Base-by-base conservation (phyloP, 768 basidiomycete genomes). In the Cubamyces sp. region DNA sequence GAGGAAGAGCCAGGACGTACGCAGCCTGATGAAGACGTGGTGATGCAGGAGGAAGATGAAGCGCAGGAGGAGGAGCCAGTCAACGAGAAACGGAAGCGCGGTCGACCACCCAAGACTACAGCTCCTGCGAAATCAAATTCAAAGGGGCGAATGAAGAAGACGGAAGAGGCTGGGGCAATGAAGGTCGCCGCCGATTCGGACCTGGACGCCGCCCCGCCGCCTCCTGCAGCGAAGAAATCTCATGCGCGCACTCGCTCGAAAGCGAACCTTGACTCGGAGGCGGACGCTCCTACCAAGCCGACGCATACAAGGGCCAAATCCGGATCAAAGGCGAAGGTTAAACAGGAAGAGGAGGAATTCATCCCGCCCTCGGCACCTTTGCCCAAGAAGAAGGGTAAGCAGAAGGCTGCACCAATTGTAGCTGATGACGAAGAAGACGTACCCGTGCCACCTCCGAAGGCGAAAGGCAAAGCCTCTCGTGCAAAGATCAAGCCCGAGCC, bases 161-260 rank as follows among this genome's bases (percentile, higher is more conserved):
- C 23, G 0, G 25, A 26, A 14, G 54, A 28, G 8, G 1, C 26
- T 12, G 49, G 54, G 7, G 56, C 26, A 3, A 45, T 34, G 14
- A 39, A n/a, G 3, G 61, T 40, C 6, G 56, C 25, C 9, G 60
- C 54, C 2, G 56, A 53, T 3, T 43, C 56, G 30, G 64, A 58
- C 8, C 15, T 21, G 7, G 57, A 61, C 5, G 47, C 23, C 1
- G 26, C 39, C 7, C n/a, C 57, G 5, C 48, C 46, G 5, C 58
- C 57, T 15, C 46, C 54, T 8, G 62, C 61, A 0, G 37, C 60
- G 34, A 65, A 62, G 61, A 66, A 69, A 53, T 15, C 58, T 0
- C 64, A 64, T 41, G 23, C 64, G 2, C 60, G 69, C 19, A 68
- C 67, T 0, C 64, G 71, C 1, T 72, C 69, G 2, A 66, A 61